phyloP scores from a whole-genome alignment of 2,329 filamentous ascomycete genomes.

The Periconia sp. region DNA sequence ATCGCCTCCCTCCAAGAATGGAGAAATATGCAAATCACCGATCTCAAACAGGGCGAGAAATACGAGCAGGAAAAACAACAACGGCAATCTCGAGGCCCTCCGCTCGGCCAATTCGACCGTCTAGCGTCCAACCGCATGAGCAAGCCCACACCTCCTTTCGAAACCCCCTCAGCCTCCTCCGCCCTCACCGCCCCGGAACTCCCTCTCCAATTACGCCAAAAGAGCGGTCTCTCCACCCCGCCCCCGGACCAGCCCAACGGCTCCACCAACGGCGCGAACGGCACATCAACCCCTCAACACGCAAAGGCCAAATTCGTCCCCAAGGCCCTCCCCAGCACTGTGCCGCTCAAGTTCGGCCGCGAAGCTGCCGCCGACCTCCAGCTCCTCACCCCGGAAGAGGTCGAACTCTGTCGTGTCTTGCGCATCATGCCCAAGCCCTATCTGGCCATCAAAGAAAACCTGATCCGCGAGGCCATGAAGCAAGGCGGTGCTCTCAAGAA shows the following conservation, averaged over 20 bases:
- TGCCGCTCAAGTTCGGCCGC: slow-evolving; percentile 68
- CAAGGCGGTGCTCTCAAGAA: slow-evolving; percentile 87
- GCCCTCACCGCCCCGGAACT: slow-evolving; percentile 79
- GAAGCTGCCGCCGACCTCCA: slow-evolving; percentile 83
- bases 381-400: slow-evolving; percentile 80
- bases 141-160: slow-evolving; percentile 64
- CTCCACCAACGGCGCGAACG: slow-evolving; percentile 40
- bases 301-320: slow-evolving; percentile 54
- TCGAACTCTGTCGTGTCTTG: slow-evolving; percentile 80
- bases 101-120: slow-evolving; percentile 83
- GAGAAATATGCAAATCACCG: slow-evolving; percentile 80
- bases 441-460: slow-evolving; percentile 86
- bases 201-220: slow-evolving; percentile 59
- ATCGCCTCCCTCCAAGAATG: slow-evolving; percentile 92
- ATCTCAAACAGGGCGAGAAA: slow-evolving; percentile 83
- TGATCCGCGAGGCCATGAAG: slow-evolving; percentile 89
- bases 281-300: slow-evolving; percentile 41
- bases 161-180: slow-evolving; percentile 73
- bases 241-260: slow-evolving; percentile 55
- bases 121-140: slow-evolving; percentile 70
- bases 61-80: slow-evolving; percentile 86
- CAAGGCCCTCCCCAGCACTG: slow-evolving; percentile 62
- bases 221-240: slow-evolving; percentile 45
- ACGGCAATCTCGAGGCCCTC: slow-evolving; percentile 65
- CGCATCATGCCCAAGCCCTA: slow-evolving; percentile 93